These are phyloP conservation scores for Mrakia gelida DNA, from an alignment of 768 basidiomycete species.

Conservation along the genomic window DNA sequence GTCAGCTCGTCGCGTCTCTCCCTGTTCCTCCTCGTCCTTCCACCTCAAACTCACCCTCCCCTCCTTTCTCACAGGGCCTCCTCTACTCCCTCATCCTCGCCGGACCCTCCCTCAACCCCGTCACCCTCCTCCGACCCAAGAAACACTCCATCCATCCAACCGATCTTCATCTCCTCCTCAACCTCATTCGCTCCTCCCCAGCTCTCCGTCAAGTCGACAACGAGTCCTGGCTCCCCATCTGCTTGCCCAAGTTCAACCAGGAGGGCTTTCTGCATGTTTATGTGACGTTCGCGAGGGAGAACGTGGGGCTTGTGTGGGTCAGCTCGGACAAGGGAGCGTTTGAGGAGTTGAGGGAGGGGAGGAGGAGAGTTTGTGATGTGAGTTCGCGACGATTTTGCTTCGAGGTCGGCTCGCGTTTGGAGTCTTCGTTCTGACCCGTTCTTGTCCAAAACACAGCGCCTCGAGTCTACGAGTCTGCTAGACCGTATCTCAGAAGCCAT, in stretches of 20 bases:
- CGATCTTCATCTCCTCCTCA: constrained; percentile 90
- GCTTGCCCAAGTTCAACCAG: constrained; percentile 89
- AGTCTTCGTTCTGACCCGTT: neutral
- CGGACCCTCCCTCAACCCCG: constrained; percentile 55
- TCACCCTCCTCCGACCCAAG: constrained; percentile 81
- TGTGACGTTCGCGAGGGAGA: constrained; percentile 46
- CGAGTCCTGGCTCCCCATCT: constrained; percentile 91
- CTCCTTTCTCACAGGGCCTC: constrained; percentile 58
- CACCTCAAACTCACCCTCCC: neutral
- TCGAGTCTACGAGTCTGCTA: neutral
- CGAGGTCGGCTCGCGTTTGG: too few relatives aligned
- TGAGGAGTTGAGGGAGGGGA: constrained; percentile 74
- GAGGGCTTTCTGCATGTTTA: constrained; percentile 88
- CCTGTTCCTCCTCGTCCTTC: neutral
- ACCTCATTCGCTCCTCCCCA: constrained; percentile 79
- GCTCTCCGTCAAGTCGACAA: constrained; percentile 57
- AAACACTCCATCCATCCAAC: constrained; percentile 90
- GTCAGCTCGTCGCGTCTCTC: constrained; percentile 45
- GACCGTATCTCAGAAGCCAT: constrained; percentile 34
- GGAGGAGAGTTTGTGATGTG: constrained; percentile 61
- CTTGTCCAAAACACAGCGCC: neutral
- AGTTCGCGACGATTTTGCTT: constrained; percentile 12
- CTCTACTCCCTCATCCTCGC: constrained; percentile 86
- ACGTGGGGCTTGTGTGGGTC: constrained; percentile 69
- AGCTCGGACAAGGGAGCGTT: constrained; percentile 74